A percentile compares a stretch with the other conserved stretches of the same genome.
Conservation (phyloP, 1,284 basidiomycete genomes). For the Cutaneotrichosporon dermatis region DNA sequence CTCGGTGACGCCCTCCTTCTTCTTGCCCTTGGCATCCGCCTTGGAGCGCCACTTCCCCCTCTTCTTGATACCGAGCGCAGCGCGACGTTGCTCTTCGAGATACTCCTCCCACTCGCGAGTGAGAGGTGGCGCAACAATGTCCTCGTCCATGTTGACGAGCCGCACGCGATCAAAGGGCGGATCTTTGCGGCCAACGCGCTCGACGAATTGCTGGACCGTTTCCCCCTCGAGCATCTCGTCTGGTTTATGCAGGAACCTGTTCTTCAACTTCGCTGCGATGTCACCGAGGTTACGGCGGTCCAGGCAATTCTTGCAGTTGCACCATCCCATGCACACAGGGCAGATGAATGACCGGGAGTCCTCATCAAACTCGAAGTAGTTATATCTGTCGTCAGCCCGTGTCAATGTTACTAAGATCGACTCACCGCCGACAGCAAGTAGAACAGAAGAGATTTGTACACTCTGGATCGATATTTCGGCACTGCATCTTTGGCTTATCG, state of each 20-base stretch:
- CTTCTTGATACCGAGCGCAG: background rate
- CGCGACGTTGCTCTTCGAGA: constrained; percentile 5
- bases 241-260: background rate
- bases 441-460: constrained; percentile 37
- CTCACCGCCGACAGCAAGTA: constrained; percentile 41
- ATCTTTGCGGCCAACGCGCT: constrained; percentile 18
- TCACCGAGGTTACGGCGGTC: constrained; percentile 33
- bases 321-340: constrained; percentile 39
- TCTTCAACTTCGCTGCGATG: constrained; percentile 17
- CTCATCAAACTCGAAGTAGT: constrained; percentile 42
- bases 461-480: constrained; percentile 33
- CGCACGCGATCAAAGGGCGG: constrained; percentile 35
- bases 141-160: constrained; percentile 29
- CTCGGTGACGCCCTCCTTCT: background rate
- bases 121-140: constrained; percentile 29
- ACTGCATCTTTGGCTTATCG: constrained; percentile 42
- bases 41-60: too few relatives aligned
- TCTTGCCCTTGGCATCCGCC: background rate
- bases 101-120: constrained; percentile 18
- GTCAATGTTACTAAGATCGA: background rate
- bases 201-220: constrained; percentile 30
- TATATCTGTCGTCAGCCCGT: constrained; percentile 28
- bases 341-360: constrained; percentile 43
- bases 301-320: constrained; percentile 41
- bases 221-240: constrained; percentile 10